A percentile compares a stretch with the other conserved stretches of the same genome.
These are phyloP conservation scores for Alternaria arborescens DNA, from an alignment of 2,329 filamentous ascomycete species.

Conservation along the genomic window DNA sequence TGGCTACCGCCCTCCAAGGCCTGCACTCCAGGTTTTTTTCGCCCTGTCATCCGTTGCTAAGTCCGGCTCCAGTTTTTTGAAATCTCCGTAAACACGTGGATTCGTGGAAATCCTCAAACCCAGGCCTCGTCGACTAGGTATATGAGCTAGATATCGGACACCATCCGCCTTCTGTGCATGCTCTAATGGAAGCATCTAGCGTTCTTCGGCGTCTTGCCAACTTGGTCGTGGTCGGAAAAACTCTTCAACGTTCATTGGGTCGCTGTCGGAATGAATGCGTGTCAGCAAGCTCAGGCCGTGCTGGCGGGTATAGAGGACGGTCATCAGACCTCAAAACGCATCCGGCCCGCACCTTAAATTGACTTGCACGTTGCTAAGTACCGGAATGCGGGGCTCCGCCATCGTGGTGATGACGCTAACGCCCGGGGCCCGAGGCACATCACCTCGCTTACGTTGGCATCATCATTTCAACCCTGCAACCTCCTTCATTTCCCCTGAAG, in stretches of 20 bases:
- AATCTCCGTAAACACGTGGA: slow-evolving; percentile 4
- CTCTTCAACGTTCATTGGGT: slow-evolving; percentile 11
- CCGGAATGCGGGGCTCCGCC: slow-evolving; percentile 20
- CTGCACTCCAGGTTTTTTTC: background rate
- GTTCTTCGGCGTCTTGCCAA: slow-evolving; percentile 13
- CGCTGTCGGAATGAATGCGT: slow-evolving; percentile 12
- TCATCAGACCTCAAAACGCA: slow-evolving; percentile 18
- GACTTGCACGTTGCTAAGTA: slow-evolving; percentile 7
- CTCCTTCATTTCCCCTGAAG: slow-evolving; percentile 20
- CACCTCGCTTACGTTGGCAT: slow-evolving; percentile 16
- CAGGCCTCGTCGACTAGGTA: slow-evolving; percentile 3
- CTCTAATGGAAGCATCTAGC: slow-evolving; percentile 7
- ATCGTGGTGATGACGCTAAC: slow-evolving; percentile 8
- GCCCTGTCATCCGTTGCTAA: background rate
- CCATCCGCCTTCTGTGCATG: background rate
- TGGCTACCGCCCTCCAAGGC: background rate
- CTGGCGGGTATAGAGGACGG: background rate
- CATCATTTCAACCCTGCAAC: slow-evolving; percentile 13
- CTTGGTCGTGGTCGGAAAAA: slow-evolving; percentile 7
- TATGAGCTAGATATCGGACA: slow-evolving; percentile 4
- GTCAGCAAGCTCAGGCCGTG: background rate
- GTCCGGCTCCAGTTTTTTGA: slow-evolving; percentile 9
- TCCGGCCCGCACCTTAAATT: slow-evolving; percentile 21
- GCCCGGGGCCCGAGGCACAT: slow-evolving; percentile 5
- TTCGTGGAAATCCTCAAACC: slow-evolving; percentile 12